phyloP scores from a whole-genome alignment of 148 eudicot species.

The Persicaria tinctoria region DNA sequence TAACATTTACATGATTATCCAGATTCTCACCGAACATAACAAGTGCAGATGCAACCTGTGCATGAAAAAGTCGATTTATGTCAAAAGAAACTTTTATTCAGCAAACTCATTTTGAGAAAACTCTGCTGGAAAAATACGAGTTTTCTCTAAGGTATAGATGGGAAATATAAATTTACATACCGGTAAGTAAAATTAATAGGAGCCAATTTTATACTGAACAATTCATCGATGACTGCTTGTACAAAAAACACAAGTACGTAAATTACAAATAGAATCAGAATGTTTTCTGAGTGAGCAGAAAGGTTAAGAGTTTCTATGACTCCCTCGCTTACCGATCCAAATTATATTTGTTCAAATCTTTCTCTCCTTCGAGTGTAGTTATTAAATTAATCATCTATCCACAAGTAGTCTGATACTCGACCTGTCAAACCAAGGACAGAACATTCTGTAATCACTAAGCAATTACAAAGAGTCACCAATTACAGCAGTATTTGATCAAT shows the following conservation, averaged over 20 bases:
- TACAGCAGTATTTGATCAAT: background rate
- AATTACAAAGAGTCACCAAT: background rate
- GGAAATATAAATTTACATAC: slow-evolving; percentile 38
- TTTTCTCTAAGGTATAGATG: background rate
- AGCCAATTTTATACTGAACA: slow-evolving; percentile 91
- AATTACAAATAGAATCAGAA: background rate
- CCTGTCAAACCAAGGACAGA: slow-evolving; percentile 28
- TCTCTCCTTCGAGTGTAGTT: slow-evolving; percentile 83
- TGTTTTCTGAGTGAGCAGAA: background rate
- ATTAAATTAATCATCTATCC: slow-evolving; percentile 98
- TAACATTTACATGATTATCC: slow-evolving; percentile 58
- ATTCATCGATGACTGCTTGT: slow-evolving; percentile 81
- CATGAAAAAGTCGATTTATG: background rate
- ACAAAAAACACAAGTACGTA: background rate
- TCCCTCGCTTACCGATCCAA: slow-evolving; percentile 53
- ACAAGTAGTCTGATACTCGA: slow-evolving; percentile 86
- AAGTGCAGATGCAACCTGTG: slow-evolving; percentile 82
- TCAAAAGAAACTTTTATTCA: no score
- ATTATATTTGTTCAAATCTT: slow-evolving; percentile 80
- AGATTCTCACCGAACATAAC: slow-evolving; percentile 67
- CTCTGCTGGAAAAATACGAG: background rate
- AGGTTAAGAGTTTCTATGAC: background rate
- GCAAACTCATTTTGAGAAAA: background rate
- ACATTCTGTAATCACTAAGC: background rate
- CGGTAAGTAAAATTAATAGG: slow-evolving; percentile 87